Conservation (phyloP, 305 asterid genomes). For the Solanum hybrid region DNA sequence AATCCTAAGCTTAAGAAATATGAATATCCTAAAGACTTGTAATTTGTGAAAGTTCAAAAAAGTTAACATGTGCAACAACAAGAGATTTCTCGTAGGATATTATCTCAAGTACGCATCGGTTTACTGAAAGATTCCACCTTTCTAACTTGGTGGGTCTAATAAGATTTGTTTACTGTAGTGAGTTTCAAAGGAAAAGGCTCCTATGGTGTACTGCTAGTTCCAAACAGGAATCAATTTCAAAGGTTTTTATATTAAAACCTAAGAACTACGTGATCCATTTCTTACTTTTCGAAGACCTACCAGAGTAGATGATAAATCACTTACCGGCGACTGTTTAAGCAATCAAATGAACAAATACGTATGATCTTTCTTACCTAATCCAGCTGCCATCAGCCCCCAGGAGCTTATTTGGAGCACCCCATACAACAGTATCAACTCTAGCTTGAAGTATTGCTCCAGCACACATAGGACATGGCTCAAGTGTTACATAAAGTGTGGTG, state of each 20-base stretch:
- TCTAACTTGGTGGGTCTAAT: not conserved
- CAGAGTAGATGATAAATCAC: not conserved
- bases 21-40: not conserved
- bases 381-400: conserved; percentile 99
- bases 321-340: not conserved
- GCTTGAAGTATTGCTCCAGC: conserved; percentile 99
- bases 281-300: not conserved
- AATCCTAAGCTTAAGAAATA: not conserved
- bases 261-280: not conserved
- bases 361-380: conserved; percentile 54
- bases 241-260: not conserved
- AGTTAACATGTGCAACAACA: not conserved
- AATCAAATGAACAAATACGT: not conserved
- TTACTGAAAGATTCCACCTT: not conserved
- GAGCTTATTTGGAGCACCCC: conserved; percentile 99
- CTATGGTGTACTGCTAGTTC: not conserved
- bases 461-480: conserved; percentile 99
- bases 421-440: conserved; percentile 78
- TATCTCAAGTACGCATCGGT: not conserved
- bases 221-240: not conserved
- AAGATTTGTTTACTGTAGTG: not conserved
- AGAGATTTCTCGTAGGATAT: not conserved
- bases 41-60: not conserved
- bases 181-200: not conserved
- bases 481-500: conserved; percentile 82